Percentiles rank a stretch among this genome's conserved stretches.
These are phyloP conservation scores for Aquanectria penicillioides DNA, from an alignment of 2,329 filamentous ascomycete genomes.

Conservation along the genomic window DNA sequence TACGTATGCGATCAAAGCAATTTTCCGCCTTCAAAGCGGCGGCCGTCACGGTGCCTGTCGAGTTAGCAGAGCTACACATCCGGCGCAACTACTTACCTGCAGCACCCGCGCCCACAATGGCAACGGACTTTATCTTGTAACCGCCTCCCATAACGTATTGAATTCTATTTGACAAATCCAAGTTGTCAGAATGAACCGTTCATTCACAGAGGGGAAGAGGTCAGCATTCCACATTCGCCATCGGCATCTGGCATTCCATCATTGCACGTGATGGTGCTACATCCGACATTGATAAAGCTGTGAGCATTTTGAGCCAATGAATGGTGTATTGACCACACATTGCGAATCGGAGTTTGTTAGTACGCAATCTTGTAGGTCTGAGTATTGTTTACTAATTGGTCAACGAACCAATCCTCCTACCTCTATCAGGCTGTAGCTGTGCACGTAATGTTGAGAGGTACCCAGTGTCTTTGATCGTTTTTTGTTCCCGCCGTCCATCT, in stretches of 20 bases:
- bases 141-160: conserved; percentile 9
- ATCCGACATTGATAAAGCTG: background rate
- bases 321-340: no score
- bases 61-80: background rate
- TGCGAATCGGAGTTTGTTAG: no score
- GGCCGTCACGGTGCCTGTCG: conserved; percentile 56
- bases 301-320: no score
- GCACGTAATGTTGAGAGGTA: no score
- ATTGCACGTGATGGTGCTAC: conserved; percentile 15
- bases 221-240: conserved; percentile 12
- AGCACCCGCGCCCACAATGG: conserved; percentile 35
- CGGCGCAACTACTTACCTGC: conserved; percentile 22
- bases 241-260: conserved; percentile 7
- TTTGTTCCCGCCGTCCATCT: no score
- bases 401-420: no score
- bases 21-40: conserved; percentile 58
- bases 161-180: background rate
- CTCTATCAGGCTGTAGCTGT: no score
- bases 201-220: conserved; percentile 5
- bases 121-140: conserved; percentile 31
- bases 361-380: no score
- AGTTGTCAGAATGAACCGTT: background rate
- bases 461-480: no score
- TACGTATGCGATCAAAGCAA: conserved; percentile 52
- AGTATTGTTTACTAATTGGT: no score